These are phyloP conservation scores for Fusarium abutilonis DNA, from an alignment of 2,329 filamentous ascomycete species.

Conservation along the genomic window DNA sequence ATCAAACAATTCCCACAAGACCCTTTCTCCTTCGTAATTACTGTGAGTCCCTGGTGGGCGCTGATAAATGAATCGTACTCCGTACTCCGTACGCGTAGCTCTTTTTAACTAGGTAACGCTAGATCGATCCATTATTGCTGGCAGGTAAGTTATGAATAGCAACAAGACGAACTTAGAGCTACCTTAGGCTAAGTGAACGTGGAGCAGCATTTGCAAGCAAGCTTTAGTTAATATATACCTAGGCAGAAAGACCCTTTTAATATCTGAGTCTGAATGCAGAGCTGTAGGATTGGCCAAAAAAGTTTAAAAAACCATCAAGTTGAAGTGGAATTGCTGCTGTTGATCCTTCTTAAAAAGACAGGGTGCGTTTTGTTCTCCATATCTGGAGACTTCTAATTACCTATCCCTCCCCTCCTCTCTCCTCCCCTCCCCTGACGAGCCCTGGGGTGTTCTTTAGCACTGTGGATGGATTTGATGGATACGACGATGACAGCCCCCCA, in stretches of 20 bases:
- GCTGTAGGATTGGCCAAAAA: not conserved
- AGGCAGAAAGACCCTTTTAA: slow-evolving; percentile 14
- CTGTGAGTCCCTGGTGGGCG: not conserved
- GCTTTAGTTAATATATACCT: not conserved
- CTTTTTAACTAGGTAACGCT: no score
- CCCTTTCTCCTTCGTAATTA: slow-evolving; percentile 12
- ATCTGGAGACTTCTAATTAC: not conserved
- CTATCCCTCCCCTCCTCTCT: not conserved
- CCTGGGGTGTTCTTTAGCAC: slow-evolving; percentile 14
- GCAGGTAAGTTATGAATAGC: slow-evolving; percentile 31
- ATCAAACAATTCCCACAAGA: slow-evolving; percentile 3
- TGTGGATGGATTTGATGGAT: slow-evolving; percentile 29
- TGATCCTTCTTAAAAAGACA: slow-evolving; percentile 30
- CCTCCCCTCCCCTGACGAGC: slow-evolving; percentile 11
- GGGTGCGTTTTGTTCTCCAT: no score
- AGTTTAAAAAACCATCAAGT: not conserved
- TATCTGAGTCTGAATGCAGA: slow-evolving; percentile 4
- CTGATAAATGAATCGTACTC: not conserved
- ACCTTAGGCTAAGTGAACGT: slow-evolving; percentile 6
- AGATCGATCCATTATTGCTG: slow-evolving; percentile 1
- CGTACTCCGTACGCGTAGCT: no score
- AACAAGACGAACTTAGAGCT: slow-evolving; percentile 22
- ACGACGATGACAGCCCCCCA: slow-evolving; percentile 31
- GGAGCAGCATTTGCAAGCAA: slow-evolving; percentile 15
- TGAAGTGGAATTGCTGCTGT: slow-evolving; percentile 18